Evolutionary conservation across 2,329 filamentous ascomycete genomes (phyloP).

Genomic region (Xylariales sp.): DNA sequence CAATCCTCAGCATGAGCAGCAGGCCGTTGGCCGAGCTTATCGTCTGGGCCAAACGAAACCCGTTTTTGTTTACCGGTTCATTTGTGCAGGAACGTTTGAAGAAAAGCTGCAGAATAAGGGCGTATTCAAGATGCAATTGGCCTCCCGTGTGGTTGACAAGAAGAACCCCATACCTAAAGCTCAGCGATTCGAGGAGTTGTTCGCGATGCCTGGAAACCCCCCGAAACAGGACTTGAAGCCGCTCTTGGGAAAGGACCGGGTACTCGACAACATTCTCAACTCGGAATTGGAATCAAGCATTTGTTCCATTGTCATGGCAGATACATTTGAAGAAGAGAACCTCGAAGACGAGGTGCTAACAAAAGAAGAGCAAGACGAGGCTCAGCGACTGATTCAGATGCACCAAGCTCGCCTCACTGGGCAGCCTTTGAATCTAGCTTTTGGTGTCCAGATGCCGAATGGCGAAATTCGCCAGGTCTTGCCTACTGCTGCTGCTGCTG

Average conservation of each 20-base stretch:
- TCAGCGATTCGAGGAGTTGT: constrained; percentile 49
- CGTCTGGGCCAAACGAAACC: constrained; percentile 76
- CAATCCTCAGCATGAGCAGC: constrained; percentile 77
- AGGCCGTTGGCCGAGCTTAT: constrained; percentile 82
- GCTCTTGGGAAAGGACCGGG: constrained; percentile 57
- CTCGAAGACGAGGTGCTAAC: constrained; percentile 51
- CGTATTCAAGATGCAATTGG: constrained; percentile 78
- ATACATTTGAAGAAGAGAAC: constrained; percentile 70
- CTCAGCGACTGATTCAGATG: constrained; percentile 33
- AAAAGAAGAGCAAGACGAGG: constrained; percentile 54
- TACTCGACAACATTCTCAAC: constrained; percentile 48
- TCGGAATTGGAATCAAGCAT: constrained; percentile 37
- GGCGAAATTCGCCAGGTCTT: background rate
- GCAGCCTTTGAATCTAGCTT: background rate
- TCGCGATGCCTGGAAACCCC: constrained; percentile 53
- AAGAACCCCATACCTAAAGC: constrained; percentile 70
- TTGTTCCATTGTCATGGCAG: constrained; percentile 58
- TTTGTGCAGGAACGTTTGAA: constrained; percentile 76
- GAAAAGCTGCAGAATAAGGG: constrained; percentile 66
- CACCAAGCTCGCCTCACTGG: constrained; percentile 19
- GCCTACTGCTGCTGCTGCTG: background rate
- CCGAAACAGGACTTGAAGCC: constrained; percentile 45
- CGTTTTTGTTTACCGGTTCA: constrained; percentile 80
- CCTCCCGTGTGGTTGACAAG: constrained; percentile 76
- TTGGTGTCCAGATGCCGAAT: background rate